Base-by-base conservation (phyloP, 345 rosid species). In the Limnanthes douglasii region DNA sequence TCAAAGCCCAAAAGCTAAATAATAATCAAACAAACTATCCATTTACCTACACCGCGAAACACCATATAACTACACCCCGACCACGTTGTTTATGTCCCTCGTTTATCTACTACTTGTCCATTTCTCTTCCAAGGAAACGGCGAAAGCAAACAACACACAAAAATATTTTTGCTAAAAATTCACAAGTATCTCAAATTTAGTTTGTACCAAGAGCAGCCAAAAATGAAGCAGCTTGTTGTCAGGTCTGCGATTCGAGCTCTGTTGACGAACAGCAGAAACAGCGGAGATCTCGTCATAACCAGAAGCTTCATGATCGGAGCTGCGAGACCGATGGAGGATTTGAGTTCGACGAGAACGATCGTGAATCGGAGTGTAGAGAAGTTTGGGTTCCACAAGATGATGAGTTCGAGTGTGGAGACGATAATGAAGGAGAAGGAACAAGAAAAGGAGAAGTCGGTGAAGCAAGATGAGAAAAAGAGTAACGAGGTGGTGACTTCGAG, bases 221-320 rank as follows among this genome's bases (percentile, higher is more conserved):
- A 50, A 35, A 70, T 70, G 73, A 66, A 36, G 35, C 72, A 43
- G 15, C 27, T 47, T 8, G 47, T 49, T 28, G 43, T 22, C 13
- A 49, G 52, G 31, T 30, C 43, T 20, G 41, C 30, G 56, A 39
- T 50, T 30, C 61, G 64, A 34, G 33, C 34, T 35, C 47, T 57
- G 35, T 31, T 62, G 38, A 8, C 46, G 10, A 16, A 33, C 8
- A 41, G 40, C 33, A 26, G 39, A 13, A 41, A 21, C 21, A 8
- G 38, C 37, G 8, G 44, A n/a, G n/a, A n/a, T n/a, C n/a, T n/a
- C 13, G 37, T 52, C 42, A 36, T 43, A 25, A 40, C 18, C 17
- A 5, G 28, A 17, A 23, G 36, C 17, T 36, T 29, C 43, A 43
- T 41, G 42, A 21, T 9, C 12, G 8, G 15, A 33, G 38, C n/a